phyloP scores from a whole-genome alignment of 2,329 filamentous ascomycete genomes.

The Coniochaeta ligniaria region DNA sequence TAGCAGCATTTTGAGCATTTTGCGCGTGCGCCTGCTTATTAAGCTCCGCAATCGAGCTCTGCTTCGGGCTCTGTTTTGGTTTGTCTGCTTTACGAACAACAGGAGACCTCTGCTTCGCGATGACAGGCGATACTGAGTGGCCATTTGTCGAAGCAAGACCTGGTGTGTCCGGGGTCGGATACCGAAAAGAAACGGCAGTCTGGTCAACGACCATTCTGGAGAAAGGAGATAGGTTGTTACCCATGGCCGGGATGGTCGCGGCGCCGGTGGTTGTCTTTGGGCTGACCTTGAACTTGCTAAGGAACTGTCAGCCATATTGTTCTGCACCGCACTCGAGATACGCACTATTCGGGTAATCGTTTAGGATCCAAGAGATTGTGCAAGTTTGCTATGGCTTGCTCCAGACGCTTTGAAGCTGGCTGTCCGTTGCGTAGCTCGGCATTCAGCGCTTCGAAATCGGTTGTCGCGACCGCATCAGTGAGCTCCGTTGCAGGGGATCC shows the following conservation, averaged over 20 bases:
- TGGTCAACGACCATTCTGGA: constrained; percentile 39
- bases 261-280: constrained; percentile 25
- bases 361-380: constrained; percentile 65
- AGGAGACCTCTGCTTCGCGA: constrained; percentile 21
- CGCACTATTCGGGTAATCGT: constrained; percentile 64
- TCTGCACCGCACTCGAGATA: constrained; percentile 1
- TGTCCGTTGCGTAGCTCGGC: constrained; percentile 54
- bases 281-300: constrained; percentile 51
- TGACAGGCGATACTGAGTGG: constrained; percentile 17
- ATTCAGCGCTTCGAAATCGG: constrained; percentile 63
- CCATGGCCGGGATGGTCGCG: constrained; percentile 22
- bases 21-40: constrained; percentile 23
- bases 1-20: constrained; percentile 26
- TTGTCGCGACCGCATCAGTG: constrained; percentile 40
- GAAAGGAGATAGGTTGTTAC: constrained; percentile 41
- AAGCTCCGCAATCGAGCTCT: constrained; percentile 5
- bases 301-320: constrained; percentile 17
- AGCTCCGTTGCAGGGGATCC: constrained; percentile 45
- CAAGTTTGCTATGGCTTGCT: constrained; percentile 67
- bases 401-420: constrained; percentile 57
- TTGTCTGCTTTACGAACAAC: constrained; percentile 9
- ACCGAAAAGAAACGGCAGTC: constrained; percentile 31
- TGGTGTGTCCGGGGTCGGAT: constrained; percentile 28
- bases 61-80: constrained; percentile 9
- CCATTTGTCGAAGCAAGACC: constrained; percentile 18